Percentiles rank a stretch among this genome's conserved stretches.
phyloP scores from a whole-genome alignment of 305 asterid species.

The Rubia balearica region DNA sequence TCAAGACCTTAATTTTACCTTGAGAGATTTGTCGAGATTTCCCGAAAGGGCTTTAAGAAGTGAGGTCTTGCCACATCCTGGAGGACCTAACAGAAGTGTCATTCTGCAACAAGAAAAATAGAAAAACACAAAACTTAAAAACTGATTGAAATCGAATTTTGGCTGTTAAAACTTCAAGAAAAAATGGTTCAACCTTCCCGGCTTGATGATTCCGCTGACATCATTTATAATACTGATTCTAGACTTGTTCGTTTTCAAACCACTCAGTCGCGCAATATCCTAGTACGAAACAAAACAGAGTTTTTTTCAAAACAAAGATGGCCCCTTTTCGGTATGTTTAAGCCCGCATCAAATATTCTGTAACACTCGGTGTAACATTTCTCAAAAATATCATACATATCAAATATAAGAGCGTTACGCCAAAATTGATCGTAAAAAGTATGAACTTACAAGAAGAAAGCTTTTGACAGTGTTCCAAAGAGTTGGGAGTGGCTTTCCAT shows the following conservation, averaged over 20 bases:
- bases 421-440: not conserved
- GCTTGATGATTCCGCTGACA: slow-evolving; percentile 55
- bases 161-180: not conserved
- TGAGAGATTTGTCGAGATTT: slow-evolving; percentile 46
- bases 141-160: not conserved
- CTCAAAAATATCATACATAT: not conserved
- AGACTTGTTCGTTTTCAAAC: slow-evolving; percentile 39
- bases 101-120: slow-evolving; percentile 32
- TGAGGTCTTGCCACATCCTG: slow-evolving; percentile 79
- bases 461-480: slow-evolving; percentile 66
- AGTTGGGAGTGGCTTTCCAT: slow-evolving; percentile 80
- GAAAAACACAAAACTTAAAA: not conserved
- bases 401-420: too few species aligned
- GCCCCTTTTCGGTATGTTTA: not conserved
- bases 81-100: slow-evolving; percentile 74
- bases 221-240: slow-evolving; percentile 48
- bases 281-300: slow-evolving; percentile 12
- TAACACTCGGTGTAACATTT: not conserved
- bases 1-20: slow-evolving; percentile 22
- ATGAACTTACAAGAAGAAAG: slow-evolving; percentile 32
- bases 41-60: slow-evolving; percentile 64
- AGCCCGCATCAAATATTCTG: not conserved
- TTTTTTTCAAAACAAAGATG: not conserved
- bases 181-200: slow-evolving; percentile 42
- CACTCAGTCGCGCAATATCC: slow-evolving; percentile 45